Evolutionary conservation across 208 protist species (phyloP), one percentile per base, ranked within the genome.

Genomic region (Angomonas ambiguus): DNA sequence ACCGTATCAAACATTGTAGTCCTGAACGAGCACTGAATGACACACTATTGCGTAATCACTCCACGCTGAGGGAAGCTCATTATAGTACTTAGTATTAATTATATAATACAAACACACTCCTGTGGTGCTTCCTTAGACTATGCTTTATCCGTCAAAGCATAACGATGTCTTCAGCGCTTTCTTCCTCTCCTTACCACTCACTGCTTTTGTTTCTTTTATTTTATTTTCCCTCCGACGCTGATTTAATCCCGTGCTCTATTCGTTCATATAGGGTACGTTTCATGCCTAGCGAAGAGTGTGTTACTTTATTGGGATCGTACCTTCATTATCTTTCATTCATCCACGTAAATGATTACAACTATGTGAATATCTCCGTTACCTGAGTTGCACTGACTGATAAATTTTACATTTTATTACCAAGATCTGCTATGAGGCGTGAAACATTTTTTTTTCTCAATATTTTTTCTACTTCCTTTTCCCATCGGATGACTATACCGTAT

Each of bases 341-440:
- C 18, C 35, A 13, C 35, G 35, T 13, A 32, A 2, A 59, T 8
- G 22, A 35, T 59, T 59, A 59, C 53, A 56, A 59, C 10, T n/a
- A 25, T 65, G 41, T 30, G 25, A 65, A 34, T 74, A 77, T 80
- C 74, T 84, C 78, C 74, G 71, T 87, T 80, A 75, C 66, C 72
- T 66, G 74, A 86, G 53, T 51, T 45, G 59, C 45, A 61, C 56
- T 85, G 83, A 86, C 83, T 59, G 83, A 90, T 72, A 83, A 77
- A 71, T 63, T 81, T 81, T 87, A 78, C 80, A 58, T 74, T 65
- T 38, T 27, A 69, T 70, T 78, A 84, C 83, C 83, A 90, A 90
- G 83, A 90, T 90, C 80, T 88, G 82, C 82, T 83, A 91, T 91
- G 81, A 87, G 60, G 27, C 4, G 64, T 27, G 34, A 51, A 65